Evolutionary conservation across 2,329 filamentous ascomycete species (phyloP).

Genomic region (Fragosphaeria purpurea): DNA sequence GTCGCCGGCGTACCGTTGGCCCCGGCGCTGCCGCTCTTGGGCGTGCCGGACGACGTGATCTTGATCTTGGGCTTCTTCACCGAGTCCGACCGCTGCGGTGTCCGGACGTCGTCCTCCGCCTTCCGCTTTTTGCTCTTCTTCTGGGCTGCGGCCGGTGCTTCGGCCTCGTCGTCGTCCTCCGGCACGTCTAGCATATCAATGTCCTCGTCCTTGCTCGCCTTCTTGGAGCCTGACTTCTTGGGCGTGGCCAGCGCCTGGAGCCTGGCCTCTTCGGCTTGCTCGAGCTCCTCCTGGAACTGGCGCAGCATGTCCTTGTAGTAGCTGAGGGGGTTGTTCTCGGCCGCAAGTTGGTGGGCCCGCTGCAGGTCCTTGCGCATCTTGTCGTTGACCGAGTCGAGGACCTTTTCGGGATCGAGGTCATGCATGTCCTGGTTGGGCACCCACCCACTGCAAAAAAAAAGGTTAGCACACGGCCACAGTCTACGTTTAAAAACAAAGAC

Average conservation of each 20-base stretch:
- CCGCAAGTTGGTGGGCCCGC: constrained; percentile 69
- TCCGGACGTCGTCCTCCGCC: constrained; percentile 54
- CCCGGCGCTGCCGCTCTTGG: constrained; percentile 31
- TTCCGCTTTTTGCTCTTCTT: constrained; percentile 72
- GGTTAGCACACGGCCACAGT: background rate
- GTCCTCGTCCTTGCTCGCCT: constrained; percentile 45
- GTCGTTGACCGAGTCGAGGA: constrained; percentile 56
- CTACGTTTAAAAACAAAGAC: background rate
- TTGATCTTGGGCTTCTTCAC: constrained; percentile 61
- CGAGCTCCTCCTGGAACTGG: constrained; percentile 56
- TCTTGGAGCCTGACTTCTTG: constrained; percentile 35
- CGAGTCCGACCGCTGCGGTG: constrained; percentile 39
- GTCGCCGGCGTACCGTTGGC: constrained; percentile 36
- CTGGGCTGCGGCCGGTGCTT: constrained; percentile 30
- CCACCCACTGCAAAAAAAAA: constrained; percentile 59
- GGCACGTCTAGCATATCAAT: constrained; percentile 48
- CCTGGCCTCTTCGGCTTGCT: constrained; percentile 44
- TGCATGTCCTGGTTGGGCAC: constrained; percentile 74
- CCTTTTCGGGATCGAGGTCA: constrained; percentile 63
- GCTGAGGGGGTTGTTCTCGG: constrained; percentile 64
- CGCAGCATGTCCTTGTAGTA: constrained; percentile 76
- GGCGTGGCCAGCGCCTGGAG: constrained; percentile 25
- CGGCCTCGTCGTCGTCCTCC: constrained; percentile 38
- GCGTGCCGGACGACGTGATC: constrained; percentile 39
- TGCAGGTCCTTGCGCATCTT: constrained; percentile 75